Conservation (phyloP, 2,329 filamentous ascomycete species). For the Fusarium sulawesiense region DNA sequence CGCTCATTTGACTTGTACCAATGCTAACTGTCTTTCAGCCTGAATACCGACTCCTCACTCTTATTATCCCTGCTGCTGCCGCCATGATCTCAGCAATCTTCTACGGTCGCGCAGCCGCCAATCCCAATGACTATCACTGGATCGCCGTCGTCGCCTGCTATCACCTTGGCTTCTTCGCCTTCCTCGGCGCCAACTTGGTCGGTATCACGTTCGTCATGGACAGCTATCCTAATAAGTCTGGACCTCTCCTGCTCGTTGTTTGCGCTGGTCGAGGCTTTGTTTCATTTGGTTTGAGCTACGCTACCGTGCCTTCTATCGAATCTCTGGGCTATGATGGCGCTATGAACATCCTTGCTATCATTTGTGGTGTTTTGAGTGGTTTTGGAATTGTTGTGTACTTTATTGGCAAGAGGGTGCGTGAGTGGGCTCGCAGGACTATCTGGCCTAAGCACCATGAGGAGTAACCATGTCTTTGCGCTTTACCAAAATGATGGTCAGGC, state of each 20-base stretch:
- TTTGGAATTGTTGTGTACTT: constrained; percentile 9
- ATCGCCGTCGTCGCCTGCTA: constrained; percentile 3
- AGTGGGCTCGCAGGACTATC: constrained; percentile 10
- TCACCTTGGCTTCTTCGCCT: constrained; percentile 11
- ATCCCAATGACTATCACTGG: constrained; percentile 9
- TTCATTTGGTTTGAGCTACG: constrained; percentile 3
- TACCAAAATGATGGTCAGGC: no score
- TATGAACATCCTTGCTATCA: constrained; percentile 10
- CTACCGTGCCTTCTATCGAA: constrained; percentile 6
- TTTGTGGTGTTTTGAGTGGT: constrained; percentile 9
- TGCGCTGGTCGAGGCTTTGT: constrained; percentile 3
- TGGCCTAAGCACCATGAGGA: constrained; percentile 21
- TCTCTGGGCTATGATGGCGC: constrained; percentile 7
- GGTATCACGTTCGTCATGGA: constrained; percentile 19
- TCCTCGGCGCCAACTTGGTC: constrained; percentile 2
- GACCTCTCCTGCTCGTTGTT: neutral
- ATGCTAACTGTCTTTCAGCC: neutral
- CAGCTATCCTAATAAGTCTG: constrained; percentile 13
- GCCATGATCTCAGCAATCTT: constrained; percentile 7
- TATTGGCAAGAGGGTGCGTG: constrained; percentile 3
- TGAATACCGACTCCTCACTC: constrained; percentile 2
- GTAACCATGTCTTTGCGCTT: no score
- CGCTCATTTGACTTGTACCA: no score
- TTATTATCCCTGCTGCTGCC: neutral
- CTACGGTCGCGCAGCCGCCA: constrained; percentile 3